phyloP scores from a whole-genome alignment of 225 moss, liverwort and hornwort species.

The Antitrichia curtipendula region DNA sequence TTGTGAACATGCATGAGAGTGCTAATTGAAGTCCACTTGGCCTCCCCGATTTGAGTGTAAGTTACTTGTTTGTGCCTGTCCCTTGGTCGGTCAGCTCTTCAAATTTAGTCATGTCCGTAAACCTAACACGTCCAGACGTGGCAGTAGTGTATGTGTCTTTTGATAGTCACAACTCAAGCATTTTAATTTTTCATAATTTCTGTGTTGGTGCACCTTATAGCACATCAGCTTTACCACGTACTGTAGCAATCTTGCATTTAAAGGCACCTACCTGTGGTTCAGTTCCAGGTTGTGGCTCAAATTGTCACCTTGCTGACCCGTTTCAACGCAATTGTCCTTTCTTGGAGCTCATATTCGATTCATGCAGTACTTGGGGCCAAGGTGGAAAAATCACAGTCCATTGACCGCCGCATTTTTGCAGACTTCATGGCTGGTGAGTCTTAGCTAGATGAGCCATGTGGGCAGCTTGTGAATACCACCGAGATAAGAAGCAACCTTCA shows the following conservation, averaged over 20 bases:
- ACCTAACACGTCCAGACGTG: constrained; percentile 6
- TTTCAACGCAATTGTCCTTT: constrained; percentile 14
- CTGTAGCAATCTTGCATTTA: not conserved
- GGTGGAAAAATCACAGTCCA: constrained; percentile 12
- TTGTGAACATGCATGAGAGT: not conserved
- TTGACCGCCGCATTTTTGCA: constrained; percentile 32
- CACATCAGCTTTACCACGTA: not conserved
- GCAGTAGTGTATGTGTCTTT: not conserved
- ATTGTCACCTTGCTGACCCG: not conserved
- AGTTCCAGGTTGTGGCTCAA: not conserved
- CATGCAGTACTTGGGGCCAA: not conserved
- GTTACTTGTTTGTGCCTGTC: not conserved
- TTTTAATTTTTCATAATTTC: not conserved
- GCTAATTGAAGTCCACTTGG: not conserved
- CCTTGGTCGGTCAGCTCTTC: constrained; percentile 2
- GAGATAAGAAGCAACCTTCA: constrained; percentile 16
- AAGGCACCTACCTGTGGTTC: not conserved
- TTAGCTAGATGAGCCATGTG: constrained; percentile 21
- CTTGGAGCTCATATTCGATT: constrained; percentile 7
- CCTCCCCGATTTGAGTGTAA: not conserved
- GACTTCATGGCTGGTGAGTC: constrained; percentile 8
- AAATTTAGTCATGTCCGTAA: constrained; percentile 4
- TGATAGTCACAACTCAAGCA: not conserved
- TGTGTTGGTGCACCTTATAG: not conserved
- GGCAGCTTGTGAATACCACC: constrained; percentile 19